These are phyloP conservation scores for Hanseniaspora valbyensis DNA, from an alignment of 805 yeast species.

Conservation along the genomic window DNA sequence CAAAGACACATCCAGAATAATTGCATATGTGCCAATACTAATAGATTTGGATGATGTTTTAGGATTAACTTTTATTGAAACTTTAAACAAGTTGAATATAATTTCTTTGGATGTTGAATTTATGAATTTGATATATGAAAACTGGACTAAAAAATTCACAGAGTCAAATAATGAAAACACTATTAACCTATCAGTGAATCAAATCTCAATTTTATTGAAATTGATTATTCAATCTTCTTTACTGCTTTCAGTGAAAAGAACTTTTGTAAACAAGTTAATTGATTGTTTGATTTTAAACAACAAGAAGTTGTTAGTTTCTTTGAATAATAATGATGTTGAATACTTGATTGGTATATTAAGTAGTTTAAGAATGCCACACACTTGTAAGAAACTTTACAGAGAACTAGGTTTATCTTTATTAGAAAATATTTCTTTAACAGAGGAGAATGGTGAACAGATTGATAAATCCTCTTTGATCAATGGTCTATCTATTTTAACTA, in stretches of 20 bases:
- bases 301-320: background rate
- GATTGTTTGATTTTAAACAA: background rate
- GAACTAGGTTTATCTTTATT: conserved; percentile 9
- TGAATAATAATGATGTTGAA: conserved; percentile 13
- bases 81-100: conserved; percentile 1
- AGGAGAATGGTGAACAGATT: background rate
- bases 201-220: conserved; percentile 1
- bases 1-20: conserved; percentile 1
- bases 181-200: background rate
- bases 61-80: conserved; percentile 10
- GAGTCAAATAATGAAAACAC: background rate
- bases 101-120: conserved; percentile 1
- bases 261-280: background rate
- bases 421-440: background rate
- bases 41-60: conserved; percentile 8
- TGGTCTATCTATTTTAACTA: conserved; percentile 9
- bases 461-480: conserved; percentile 3
- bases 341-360: conserved; percentile 6
- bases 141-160: background rate
- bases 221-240: conserved; percentile 1
- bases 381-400: conserved; percentile 1
- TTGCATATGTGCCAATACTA: conserved; percentile 3
- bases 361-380: conserved; percentile 9
- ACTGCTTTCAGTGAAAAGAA: background rate
- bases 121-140: conserved; percentile 4